Evolutionary conservation across 495 filamentous ascomycete species (phyloP).

Genomic region (Halenospora varia): DNA sequence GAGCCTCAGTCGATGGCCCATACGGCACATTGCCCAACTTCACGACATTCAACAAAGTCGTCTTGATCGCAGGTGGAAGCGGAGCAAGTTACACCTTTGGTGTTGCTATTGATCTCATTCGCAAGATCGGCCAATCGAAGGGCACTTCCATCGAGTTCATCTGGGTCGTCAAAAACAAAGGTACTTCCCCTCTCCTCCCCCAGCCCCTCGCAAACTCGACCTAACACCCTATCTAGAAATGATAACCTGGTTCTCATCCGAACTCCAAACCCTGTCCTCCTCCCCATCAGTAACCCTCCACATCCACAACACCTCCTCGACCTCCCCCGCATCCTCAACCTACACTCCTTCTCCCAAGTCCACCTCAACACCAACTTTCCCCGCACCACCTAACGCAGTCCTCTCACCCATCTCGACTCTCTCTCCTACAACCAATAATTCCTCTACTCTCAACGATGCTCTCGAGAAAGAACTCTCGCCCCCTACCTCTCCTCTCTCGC

Average conservation of each 20-base stretch:
- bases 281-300: conserved; percentile 41
- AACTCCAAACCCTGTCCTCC: conserved; percentile 40
- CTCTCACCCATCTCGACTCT: too few relatives aligned
- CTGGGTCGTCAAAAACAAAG: conserved; percentile 45
- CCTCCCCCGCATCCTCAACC: neutral
- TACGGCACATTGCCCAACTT: conserved; percentile 55
- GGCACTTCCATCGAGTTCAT: conserved; percentile 45
- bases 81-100: conserved; percentile 55
- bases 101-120: conserved; percentile 44
- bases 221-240: conserved; percentile 28
- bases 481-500: neutral
- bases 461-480: conserved; percentile 15
- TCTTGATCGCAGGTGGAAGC: conserved; percentile 55
- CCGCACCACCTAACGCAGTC: neutral
- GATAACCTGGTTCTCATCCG: conserved; percentile 48
- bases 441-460: conserved; percentile 17
- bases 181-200: conserved; percentile 30
- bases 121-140: conserved; percentile 35
- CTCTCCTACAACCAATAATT: conserved; percentile 15
- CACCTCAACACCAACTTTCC: neutral
- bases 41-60: conserved; percentile 48
- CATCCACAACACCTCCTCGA: conserved; percentile 38
- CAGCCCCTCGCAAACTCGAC: conserved; percentile 4
- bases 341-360: neutral
- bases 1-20: conserved; percentile 50